phyloP scores from a whole-genome alignment of 257 asterid species.

The Ligustrum vulgare region DNA sequence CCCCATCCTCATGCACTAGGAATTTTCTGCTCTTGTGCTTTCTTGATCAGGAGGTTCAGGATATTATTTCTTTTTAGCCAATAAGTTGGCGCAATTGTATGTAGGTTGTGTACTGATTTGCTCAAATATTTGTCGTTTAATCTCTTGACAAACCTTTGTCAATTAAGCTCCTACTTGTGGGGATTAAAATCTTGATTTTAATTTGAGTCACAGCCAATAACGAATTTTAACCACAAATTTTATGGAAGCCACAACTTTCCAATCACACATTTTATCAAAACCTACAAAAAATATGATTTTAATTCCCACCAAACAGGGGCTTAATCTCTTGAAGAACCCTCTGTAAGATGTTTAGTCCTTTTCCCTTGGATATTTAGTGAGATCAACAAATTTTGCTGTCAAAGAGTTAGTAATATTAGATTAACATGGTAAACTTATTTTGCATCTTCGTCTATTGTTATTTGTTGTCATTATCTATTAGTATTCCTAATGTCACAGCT shows the following conservation, averaged over 20 bases:
- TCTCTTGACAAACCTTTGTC: background rate
- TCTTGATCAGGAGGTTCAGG: background rate
- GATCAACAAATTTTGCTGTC: background rate
- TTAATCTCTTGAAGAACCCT: background rate
- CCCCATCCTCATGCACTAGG: background rate
- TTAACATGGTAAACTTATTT: background rate
- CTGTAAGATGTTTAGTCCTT: background rate
- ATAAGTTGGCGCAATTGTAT: background rate
- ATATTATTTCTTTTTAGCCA: background rate
- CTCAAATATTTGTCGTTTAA: background rate
- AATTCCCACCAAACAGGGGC: too few relatives aligned
- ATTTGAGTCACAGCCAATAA: too few relatives aligned
- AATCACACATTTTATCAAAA: too few relatives aligned
- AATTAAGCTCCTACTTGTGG: background rate
- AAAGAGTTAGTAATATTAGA: background rate
- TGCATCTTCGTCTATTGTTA: background rate
- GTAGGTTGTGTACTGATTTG: background rate
- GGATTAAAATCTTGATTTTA: too few relatives aligned
- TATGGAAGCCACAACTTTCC: too few relatives aligned
- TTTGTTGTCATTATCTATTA: background rate
- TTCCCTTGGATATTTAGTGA: background rate
- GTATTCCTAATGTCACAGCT: background rate
- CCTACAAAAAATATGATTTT: too few relatives aligned
- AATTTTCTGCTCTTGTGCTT: background rate
- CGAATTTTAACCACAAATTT: too few relatives aligned